Evolutionary conservation across 2,329 filamentous ascomycete species (phyloP).

Genomic region (Aspergillus tanneri): DNA sequence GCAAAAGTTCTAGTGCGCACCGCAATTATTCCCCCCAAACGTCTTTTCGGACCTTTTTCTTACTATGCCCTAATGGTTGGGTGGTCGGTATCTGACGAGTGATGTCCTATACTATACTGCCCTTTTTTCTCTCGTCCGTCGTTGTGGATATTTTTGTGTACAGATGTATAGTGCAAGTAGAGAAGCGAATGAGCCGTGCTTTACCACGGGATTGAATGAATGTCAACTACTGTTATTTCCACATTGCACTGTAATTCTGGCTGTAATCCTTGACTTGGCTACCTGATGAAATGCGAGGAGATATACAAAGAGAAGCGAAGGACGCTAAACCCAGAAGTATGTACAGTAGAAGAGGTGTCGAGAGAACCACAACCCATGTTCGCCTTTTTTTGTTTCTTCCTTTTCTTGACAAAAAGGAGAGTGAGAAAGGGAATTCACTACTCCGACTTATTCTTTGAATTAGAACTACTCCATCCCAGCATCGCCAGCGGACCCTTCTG

Average conservation of each 20-base stretch:
- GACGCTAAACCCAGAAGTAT: no score
- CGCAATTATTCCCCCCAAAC: conserved; percentile 17
- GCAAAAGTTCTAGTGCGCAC: conserved; percentile 12
- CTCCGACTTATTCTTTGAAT: conserved; percentile 19
- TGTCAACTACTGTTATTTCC: background rate
- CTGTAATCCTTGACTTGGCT: background rate
- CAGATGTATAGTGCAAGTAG: conserved; percentile 27
- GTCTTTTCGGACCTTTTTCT: conserved; percentile 16
- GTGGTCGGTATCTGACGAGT: conserved; percentile 26
- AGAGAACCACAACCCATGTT: no score
- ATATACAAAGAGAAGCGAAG: conserved; percentile 1
- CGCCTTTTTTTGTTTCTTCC: no score
- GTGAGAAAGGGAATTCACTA: no score
- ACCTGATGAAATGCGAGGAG: background rate
- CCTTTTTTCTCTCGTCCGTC: conserved; percentile 7
- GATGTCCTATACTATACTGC: conserved; percentile 20
- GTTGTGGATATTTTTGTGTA: conserved; percentile 17
- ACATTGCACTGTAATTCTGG: background rate
- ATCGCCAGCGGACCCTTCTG: conserved; percentile 13
- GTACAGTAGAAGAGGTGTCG: no score
- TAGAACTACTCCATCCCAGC: conserved; percentile 9
- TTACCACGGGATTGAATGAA: conserved; percentile 6
- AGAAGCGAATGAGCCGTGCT: conserved; percentile 9
- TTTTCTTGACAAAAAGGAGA: no score
- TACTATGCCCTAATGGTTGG: conserved; percentile 19